These are phyloP conservation scores for Ustilago cynodontis DNA, from an alignment of 1,284 basidiomycete genomes.

Conservation along the genomic window DNA sequence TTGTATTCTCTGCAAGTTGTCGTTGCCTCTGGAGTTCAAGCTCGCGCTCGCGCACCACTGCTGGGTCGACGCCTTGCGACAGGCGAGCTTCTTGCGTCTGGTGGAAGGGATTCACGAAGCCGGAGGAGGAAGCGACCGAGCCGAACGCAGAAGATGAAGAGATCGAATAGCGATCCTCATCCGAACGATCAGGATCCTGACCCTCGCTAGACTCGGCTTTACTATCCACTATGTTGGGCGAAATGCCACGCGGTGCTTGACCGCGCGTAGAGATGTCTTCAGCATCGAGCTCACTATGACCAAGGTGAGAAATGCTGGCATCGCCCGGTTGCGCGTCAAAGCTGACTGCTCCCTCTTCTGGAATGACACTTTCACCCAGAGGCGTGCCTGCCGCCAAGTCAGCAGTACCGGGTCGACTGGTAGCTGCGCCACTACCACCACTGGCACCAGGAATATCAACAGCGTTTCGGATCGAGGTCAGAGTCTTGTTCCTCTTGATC, in stretches of 20 bases:
- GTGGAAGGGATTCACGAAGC: slow-evolving; percentile 30
- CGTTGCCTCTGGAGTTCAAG: slow-evolving; percentile 36
- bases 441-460: slow-evolving; percentile 28
- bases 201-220: neutral
- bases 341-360: slow-evolving; percentile 26
- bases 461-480: slow-evolving; percentile 18
- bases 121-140: slow-evolving; percentile 42
- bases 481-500: slow-evolving; percentile 59
- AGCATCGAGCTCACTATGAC: slow-evolving; percentile 1
- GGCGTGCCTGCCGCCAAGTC: slow-evolving; percentile 16
- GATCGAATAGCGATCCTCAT: slow-evolving; percentile 55
- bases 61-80: slow-evolving; percentile 13
- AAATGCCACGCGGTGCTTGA: neutral
- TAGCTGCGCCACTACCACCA: neutral
- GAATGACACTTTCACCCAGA: slow-evolving; percentile 40
- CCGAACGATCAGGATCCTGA: slow-evolving; percentile 36
- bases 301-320: slow-evolving; percentile 9
- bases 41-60: slow-evolving; percentile 31
- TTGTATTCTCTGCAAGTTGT: slow-evolving; percentile 49
- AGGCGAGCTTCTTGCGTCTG: slow-evolving; percentile 14
- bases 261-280: neutral
- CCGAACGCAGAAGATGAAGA: slow-evolving; percentile 51
- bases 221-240: neutral
- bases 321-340: slow-evolving; percentile 11
- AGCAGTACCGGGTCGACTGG: slow-evolving; percentile 1